Percentiles rank a stretch among this genome's conserved stretches.
Evolutionary conservation across 306 rosid species (phyloP).

Genomic region (Quercus rubra): DNA sequence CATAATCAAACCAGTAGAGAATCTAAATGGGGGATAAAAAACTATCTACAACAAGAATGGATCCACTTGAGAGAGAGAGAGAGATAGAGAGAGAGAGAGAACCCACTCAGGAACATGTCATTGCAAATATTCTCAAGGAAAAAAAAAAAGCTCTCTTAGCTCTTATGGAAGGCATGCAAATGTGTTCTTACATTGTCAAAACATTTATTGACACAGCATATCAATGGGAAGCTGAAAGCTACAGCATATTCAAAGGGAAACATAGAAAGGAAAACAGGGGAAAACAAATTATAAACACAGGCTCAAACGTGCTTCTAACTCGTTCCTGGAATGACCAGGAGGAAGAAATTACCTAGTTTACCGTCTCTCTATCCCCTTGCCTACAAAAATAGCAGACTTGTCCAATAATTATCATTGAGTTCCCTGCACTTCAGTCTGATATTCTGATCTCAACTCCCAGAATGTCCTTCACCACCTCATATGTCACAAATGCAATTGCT

Average conservation of each 20-base stretch:
- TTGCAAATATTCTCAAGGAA: constrained; percentile 27
- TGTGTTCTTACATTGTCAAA: constrained; percentile 54
- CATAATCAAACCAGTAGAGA: no score
- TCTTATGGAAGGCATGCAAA: constrained; percentile 37
- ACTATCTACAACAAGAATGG: background rate
- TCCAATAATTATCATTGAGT: constrained; percentile 19
- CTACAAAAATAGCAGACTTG: constrained; percentile 60
- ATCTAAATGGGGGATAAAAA: background rate
- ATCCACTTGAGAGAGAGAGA: background rate
- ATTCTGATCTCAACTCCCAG: constrained; percentile 96
- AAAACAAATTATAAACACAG: constrained; percentile 59
- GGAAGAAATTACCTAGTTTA: constrained; percentile 40
- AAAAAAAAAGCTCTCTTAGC: constrained; percentile 39
- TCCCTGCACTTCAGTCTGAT: constrained; percentile 57
- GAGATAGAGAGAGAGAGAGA: background rate
- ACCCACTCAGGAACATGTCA: constrained; percentile 5
- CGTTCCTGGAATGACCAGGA: constrained; percentile 37
- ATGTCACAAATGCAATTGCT: constrained; percentile 87
- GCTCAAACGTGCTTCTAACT: constrained; percentile 44
- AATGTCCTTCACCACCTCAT: constrained; percentile 92
- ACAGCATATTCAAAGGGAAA: constrained; percentile 42
- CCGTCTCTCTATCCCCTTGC: constrained; percentile 63
- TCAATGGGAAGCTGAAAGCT: constrained; percentile 42
- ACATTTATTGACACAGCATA: constrained; percentile 62
- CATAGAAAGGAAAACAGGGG: constrained; percentile 42